phyloP scores from a whole-genome alignment of 305 asterid genomes.

The Fraxinus dipetala region DNA sequence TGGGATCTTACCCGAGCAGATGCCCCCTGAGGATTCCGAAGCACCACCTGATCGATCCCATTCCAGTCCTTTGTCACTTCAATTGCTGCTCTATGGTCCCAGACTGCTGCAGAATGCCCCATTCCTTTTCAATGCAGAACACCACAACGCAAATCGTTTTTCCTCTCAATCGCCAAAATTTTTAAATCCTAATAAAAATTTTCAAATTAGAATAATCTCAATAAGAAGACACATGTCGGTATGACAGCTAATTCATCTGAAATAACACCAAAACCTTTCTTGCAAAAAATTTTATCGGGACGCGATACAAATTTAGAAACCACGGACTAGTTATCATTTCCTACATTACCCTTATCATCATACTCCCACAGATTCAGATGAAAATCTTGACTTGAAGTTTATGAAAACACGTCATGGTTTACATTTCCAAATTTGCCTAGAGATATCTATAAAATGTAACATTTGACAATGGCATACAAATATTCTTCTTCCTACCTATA shows the following conservation, averaged over 20 bases:
- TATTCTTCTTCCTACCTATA: conserved; percentile 35
- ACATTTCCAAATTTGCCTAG: conserved; percentile 30
- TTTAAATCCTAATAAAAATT: conserved; percentile 23
- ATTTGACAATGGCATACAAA: conserved; percentile 32
- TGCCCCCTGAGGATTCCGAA: conserved; percentile 80
- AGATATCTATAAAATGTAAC: conserved; percentile 27
- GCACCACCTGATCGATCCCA: conserved; percentile 85
- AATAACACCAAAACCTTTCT: conserved; percentile 31
- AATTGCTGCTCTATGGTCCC: conserved; percentile 69
- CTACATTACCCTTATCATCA: conserved; percentile 28
- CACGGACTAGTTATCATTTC: conserved; percentile 27
- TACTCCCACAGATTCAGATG: conserved; percentile 46
- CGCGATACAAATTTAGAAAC: conserved; percentile 32
- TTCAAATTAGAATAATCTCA: conserved; percentile 5
- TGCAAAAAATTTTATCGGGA: conserved; percentile 26
- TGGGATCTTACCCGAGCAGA: conserved; percentile 68
- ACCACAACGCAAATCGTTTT: background rate
- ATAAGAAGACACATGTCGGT: conserved; percentile 26
- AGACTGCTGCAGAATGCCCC: conserved; percentile 82
- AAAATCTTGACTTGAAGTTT: conserved; percentile 24
- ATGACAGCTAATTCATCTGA: conserved; percentile 28
- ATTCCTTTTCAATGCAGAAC: conserved; percentile 33
- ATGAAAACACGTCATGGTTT: conserved; percentile 17
- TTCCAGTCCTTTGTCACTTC: conserved; percentile 79
- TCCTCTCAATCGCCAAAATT: conserved; percentile 21